phyloP scores from a whole-genome alignment of 441 rosid genomes.

The Corymbia calophylla region DNA sequence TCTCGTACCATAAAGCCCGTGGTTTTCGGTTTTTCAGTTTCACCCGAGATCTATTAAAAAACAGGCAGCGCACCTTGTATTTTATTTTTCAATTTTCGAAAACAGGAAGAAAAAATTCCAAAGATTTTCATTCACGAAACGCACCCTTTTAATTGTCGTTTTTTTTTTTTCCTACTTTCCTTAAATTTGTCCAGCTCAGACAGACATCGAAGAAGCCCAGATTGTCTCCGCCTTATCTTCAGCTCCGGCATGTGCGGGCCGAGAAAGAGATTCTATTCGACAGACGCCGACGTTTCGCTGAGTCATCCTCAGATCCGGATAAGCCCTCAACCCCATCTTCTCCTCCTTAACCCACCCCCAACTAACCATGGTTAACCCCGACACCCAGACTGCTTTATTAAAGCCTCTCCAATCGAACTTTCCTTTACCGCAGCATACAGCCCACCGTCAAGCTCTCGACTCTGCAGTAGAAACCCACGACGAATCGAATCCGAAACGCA shows the following conservation, averaged over 20 bases:
- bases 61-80: rapidly evolving
- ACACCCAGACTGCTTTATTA: background rate
- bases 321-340: background rate
- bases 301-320: constrained; percentile 31
- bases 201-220: background rate
- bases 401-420: background rate
- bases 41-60: background rate
- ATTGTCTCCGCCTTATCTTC: background rate
- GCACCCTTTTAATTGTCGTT: background rate
- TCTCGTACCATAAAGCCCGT: background rate
- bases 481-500: background rate
- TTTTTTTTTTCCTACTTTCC: background rate
- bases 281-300: constrained; percentile 22
- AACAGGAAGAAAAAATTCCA: background rate
- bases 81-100: background rate
- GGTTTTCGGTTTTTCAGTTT: background rate
- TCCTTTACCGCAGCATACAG: background rate
- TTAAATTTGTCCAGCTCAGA: background rate
- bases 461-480: background rate
- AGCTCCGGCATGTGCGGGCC: background rate
- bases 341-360: constrained; percentile 12
- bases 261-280: background rate
- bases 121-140: background rate
- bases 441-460: background rate
- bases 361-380: constrained; percentile 7